phyloP scores from a whole-genome alignment of 2,329 filamentous ascomycete species.

The Biscogniauxia marginata region DNA sequence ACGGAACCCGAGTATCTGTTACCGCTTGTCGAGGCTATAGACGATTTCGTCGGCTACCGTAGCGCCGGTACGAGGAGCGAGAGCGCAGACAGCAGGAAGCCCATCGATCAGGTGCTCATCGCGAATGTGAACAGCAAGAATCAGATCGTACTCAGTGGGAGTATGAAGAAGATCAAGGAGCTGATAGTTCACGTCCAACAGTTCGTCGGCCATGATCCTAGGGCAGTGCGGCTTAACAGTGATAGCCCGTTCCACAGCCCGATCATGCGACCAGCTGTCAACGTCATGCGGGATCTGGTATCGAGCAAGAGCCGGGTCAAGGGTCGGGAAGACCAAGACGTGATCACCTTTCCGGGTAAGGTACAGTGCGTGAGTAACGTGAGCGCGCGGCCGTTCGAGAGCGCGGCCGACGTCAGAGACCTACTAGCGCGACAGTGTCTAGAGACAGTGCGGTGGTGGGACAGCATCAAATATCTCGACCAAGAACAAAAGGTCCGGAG shows the following conservation, averaged over 20 bases:
- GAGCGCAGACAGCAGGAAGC: constrained; percentile 64
- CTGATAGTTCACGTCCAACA: constrained; percentile 82
- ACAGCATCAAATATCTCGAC: constrained; percentile 86
- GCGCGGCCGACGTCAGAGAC: constrained; percentile 72
- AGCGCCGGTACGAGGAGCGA: constrained; percentile 66
- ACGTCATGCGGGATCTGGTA: constrained; percentile 69
- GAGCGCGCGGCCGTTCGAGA: constrained; percentile 73
- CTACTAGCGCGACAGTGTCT: constrained; percentile 77
- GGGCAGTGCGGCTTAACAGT: constrained; percentile 81
- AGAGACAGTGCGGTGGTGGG: constrained; percentile 95
- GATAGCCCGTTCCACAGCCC: constrained; percentile 90
- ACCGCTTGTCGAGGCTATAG: constrained; percentile 68
- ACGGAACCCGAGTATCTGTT: constrained; percentile 78
- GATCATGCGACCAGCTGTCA: constrained; percentile 82
- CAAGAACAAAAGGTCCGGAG: constrained; percentile 76
- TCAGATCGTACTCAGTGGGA: constrained; percentile 91
- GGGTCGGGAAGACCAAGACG: constrained; percentile 56
- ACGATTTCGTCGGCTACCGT: constrained; percentile 73
- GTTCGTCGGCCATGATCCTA: constrained; percentile 87
- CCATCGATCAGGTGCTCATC: constrained; percentile 84
- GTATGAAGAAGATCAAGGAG: constrained; percentile 76
- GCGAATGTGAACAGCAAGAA: constrained; percentile 96
- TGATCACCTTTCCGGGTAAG: constrained; percentile 71
- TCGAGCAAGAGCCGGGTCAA: constrained; percentile 54
- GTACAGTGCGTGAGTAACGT: constrained; percentile 87